phyloP scores from a whole-genome alignment of 176 grass and related monocot genomes.

The Cocos nucifera region DNA sequence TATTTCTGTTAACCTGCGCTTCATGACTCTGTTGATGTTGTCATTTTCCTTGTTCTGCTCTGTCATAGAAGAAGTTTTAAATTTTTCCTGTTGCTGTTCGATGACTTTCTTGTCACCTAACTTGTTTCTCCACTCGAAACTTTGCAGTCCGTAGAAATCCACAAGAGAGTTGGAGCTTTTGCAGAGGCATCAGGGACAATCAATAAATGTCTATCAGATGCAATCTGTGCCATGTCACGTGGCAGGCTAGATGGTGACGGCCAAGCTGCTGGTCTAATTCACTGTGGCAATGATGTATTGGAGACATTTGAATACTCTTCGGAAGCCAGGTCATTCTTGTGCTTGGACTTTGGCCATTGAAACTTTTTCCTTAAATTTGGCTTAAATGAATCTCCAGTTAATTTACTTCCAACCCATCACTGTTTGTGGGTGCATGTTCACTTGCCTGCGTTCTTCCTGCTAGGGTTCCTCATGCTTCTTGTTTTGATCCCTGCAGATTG shows the following conservation, averaged over 20 bases:
- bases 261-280: conserved; percentile 59
- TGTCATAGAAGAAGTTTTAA: neutral
- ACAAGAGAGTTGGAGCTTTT: conserved; percentile 86
- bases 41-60: too few relatives aligned
- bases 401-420: too few relatives aligned
- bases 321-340: conserved; percentile 55
- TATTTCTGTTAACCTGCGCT: too few relatives aligned
- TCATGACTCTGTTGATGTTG: too few relatives aligned
- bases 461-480: too few relatives aligned
- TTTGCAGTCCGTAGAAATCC: conserved; percentile 65
- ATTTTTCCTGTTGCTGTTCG: neutral
- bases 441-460: too few relatives aligned
- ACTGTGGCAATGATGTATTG: conserved; percentile 80
- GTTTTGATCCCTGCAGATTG: conserved; percentile 45
- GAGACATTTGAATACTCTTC: conserved; percentile 74
- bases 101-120: conserved; percentile 6
- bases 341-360: neutral
- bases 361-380: too few relatives aligned
- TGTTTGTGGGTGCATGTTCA: too few relatives aligned
- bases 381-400: neutral
- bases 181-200: conserved; percentile 83
- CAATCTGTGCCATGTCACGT: conserved; percentile 64
- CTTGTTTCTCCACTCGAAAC: conserved; percentile 22
- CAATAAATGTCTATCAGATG: conserved; percentile 94
- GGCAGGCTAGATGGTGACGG: conserved; percentile 71